Percentiles rank a stretch among this genome's conserved stretches.
Evolutionary conservation across 1,139 yeast species (phyloP).

Genomic region (Magnusiomyces clavatus): DNA sequence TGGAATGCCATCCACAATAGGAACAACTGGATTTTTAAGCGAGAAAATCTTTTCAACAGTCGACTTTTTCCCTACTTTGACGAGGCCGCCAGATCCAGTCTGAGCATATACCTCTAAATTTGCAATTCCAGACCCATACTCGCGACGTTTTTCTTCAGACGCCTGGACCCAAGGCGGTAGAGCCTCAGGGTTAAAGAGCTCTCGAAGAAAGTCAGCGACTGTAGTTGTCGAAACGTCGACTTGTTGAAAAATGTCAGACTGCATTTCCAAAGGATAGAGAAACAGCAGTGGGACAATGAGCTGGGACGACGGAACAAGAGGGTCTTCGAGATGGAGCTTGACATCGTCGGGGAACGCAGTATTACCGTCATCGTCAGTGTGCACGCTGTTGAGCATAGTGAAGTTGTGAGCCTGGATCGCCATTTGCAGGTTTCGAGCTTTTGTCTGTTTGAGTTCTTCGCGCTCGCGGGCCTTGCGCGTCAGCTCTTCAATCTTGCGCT

Average conservation of each 20-base stretch:
- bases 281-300: constrained; percentile 73
- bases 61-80: constrained; percentile 75
- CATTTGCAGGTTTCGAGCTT: constrained; percentile 34
- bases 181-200: constrained; percentile 42
- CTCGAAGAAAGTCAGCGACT: constrained; percentile 25
- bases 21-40: constrained; percentile 57
- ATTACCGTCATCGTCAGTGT: constrained; percentile 6
- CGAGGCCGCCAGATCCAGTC: constrained; percentile 74
- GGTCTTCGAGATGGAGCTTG: constrained; percentile 54
- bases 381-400: constrained; percentile 17
- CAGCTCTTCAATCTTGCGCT: constrained; percentile 21
- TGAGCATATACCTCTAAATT: constrained; percentile 73
- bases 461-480: constrained; percentile 31
- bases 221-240: constrained; percentile 63
- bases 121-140: constrained; percentile 36
- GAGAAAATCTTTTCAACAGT: constrained; percentile 57
- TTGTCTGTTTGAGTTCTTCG: constrained; percentile 28
- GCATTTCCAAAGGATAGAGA: constrained; percentile 76
- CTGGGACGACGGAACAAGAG: constrained; percentile 67
- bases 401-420: constrained; percentile 22
- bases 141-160: constrained; percentile 11
- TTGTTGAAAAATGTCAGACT: constrained; percentile 73
- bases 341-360: constrained; percentile 21
- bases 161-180: constrained; percentile 59
- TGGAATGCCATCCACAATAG: constrained; percentile 69